Evolutionary conservation across 2,329 filamentous ascomycete genomes (phyloP), one percentile per base, ranked within the genome.

Genomic region (Phoma herbarum): DNA sequence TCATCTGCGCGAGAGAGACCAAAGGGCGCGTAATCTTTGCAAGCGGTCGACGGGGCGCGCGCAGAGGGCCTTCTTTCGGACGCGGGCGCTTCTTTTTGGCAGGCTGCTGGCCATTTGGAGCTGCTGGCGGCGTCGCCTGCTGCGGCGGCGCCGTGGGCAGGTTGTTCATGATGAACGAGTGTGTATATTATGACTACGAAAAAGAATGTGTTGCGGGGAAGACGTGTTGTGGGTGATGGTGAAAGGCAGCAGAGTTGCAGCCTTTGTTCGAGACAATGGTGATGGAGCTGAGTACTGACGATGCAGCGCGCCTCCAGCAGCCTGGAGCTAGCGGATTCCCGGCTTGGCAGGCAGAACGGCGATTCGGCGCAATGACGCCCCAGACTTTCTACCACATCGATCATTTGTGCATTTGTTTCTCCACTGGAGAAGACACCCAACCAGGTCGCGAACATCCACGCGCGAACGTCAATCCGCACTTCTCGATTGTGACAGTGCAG

Each of bases 51-150:
- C 70, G 66, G 9, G 72, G 68, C 23, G 69, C 66, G 57, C 74
- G 74, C 62, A 78, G 66, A 26, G 79, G 75, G 54, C 76, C 78
- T 55, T 75, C 73, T 59, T 71, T 67, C 25, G 64, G 73, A 61
- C 73, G 63, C 29, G 71, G 70, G 59, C 69, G 61, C 67, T 75
- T 77, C 50, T 74, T 73, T 28, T 74, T 67, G 18, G 59, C 57
- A 6, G 70, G 64, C 20, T 65, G 64, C 60, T 65, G 66, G 59
- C 76, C 77, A 66, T 78, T 79, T 31, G 61, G 55, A 39, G 53
- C 58, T 46, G 52, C 49, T 44, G 52, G 43, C 10, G 76, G 77
- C 48, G 63, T 66, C 25, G 71, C 56, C 43, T 71, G 63, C 28
- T 70, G 63, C 42, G 58, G 44, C 28, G 63, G 57, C 41, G 61